A percentile compares a stretch with the other conserved stretches of the same genome.
phyloP scores from a whole-genome alignment of 2,329 filamentous ascomycete genomes.

The Dothiorella sarmentorum region DNA sequence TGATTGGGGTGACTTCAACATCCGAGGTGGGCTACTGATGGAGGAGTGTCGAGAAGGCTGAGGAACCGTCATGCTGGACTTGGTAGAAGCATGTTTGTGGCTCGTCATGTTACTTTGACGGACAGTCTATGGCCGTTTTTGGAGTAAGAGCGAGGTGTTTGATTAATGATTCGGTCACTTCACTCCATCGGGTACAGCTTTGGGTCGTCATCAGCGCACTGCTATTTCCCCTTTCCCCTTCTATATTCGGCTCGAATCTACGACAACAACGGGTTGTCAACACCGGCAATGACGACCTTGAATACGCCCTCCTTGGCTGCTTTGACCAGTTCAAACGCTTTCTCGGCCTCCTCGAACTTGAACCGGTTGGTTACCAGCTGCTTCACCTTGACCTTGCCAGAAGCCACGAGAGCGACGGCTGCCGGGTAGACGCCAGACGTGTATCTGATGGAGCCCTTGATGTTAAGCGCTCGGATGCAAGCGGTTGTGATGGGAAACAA shows the following conservation, averaged over 20 bases:
- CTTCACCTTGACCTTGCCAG: slow-evolving; percentile 46
- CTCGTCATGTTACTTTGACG: too few species aligned
- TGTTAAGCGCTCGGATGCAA: slow-evolving; percentile 47
- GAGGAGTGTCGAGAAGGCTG: too few species aligned
- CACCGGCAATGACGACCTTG: slow-evolving; percentile 46
- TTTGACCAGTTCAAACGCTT: slow-evolving; percentile 48
- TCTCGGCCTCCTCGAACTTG: slow-evolving; percentile 46
- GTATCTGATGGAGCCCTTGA: slow-evolving; percentile 54
- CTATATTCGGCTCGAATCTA: not conserved
- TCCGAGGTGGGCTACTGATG: too few species aligned
- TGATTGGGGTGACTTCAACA: too few species aligned
- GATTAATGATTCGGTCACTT: too few species aligned
- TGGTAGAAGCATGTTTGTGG: too few species aligned
- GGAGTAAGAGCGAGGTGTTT: too few species aligned
- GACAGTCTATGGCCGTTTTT: too few species aligned
- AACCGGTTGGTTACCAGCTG: slow-evolving; percentile 40
- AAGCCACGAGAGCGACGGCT: slow-evolving; percentile 50
- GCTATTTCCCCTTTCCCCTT: not conserved
- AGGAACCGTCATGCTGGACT: too few species aligned
- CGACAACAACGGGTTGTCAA: slow-evolving; percentile 23
- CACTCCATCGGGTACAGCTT: too few species aligned
- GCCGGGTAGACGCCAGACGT: slow-evolving; percentile 48
- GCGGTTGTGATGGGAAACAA: slow-evolving; percentile 51
- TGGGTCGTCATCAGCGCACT: too few species aligned
- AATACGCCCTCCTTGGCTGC: slow-evolving; percentile 37